Percentiles rank a stretch among this genome's conserved stretches.
Conservation (phyloP, 1,139 yeast species). For the Kodamaea plutei region DNA sequence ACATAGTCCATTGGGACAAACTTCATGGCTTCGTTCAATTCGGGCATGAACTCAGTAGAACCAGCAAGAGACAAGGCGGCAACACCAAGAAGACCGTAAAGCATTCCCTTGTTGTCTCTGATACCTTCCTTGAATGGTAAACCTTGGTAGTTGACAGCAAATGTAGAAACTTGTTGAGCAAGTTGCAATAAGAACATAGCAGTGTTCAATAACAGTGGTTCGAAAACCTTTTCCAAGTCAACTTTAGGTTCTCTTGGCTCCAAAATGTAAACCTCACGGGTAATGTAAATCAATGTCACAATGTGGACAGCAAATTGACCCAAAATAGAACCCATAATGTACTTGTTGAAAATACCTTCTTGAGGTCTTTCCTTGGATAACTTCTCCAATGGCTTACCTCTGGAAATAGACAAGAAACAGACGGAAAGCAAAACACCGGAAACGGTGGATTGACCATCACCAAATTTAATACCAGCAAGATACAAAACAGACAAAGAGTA, state of each 20-base stretch:
- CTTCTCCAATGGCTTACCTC: conserved; percentile 88
- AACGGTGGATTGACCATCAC: conserved; percentile 94
- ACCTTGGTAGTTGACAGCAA: conserved; percentile 97
- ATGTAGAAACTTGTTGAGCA: conserved; percentile 95
- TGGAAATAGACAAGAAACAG: conserved; percentile 92
- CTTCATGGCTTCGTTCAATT: conserved; percentile 84
- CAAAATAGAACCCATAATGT: conserved; percentile 95
- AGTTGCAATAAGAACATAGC: conserved; percentile 92
- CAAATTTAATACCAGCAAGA: conserved; percentile 96
- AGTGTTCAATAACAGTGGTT: conserved; percentile 88
- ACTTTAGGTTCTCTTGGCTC: conserved; percentile 90
- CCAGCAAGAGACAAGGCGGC: conserved; percentile 86
- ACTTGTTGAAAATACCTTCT: conserved; percentile 90
- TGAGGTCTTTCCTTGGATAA: conserved; percentile 95
- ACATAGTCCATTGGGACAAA: conserved; percentile 77
- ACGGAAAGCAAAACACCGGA: conserved; percentile 88
- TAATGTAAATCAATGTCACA: conserved; percentile 73
- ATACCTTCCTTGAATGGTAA: conserved; percentile 94
- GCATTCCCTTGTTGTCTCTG: conserved; percentile 92
- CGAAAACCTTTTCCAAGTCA: conserved; percentile 84
- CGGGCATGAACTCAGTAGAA: conserved; percentile 93
- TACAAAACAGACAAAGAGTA: conserved; percentile 91
- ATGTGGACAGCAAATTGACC: conserved; percentile 96
- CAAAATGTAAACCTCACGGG: conserved; percentile 73
- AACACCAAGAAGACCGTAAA: conserved; percentile 89